phyloP scores from a whole-genome alignment of 2,329 filamentous ascomycete species.

The Monilinia polystroma region DNA sequence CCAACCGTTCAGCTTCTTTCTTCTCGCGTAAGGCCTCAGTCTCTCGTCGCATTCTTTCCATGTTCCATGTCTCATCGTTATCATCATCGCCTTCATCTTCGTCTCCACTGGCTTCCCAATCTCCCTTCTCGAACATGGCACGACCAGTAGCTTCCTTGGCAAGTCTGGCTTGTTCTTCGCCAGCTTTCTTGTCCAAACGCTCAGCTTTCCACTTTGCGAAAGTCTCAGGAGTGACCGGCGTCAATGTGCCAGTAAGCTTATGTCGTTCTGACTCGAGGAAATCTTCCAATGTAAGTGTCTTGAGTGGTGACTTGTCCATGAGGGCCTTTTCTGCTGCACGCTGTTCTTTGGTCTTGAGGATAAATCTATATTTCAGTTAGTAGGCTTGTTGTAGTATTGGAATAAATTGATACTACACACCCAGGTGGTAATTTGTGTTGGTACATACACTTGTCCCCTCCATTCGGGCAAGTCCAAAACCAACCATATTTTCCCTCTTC shows the following conservation, averaged over 20 bases:
- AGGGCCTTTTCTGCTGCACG: conserved; percentile 92
- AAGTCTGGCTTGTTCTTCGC: conserved; percentile 84
- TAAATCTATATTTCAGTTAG: conserved; percentile 61
- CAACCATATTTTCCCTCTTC: conserved; percentile 99
- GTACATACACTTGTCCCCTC: conserved; percentile 97
- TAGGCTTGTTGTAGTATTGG: conserved; percentile 5
- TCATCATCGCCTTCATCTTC: conserved; percentile 49
- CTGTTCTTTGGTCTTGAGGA: conserved; percentile 97
- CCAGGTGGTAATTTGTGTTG: conserved; percentile 92
- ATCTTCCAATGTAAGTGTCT: conserved; percentile 93
- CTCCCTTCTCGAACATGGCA: conserved; percentile 93
- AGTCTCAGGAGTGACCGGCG: conserved; percentile 86
- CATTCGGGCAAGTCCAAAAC: conserved; percentile 98
- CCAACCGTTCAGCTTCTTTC: conserved; percentile 74
- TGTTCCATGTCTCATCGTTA: conserved; percentile 62
- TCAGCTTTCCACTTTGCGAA: conserved; percentile 99
- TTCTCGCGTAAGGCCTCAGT: conserved; percentile 72
- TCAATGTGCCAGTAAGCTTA: conserved; percentile 87
- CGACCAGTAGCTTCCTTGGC: conserved; percentile 95
- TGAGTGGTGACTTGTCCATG: conserved; percentile 91
- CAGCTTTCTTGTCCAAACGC: conserved; percentile 89
- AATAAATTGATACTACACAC: conserved; percentile 53
- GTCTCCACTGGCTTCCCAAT: conserved; percentile 73
- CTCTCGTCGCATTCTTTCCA: conserved; percentile 79
- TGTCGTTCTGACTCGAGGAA: conserved; percentile 95